Base-by-base conservation (phyloP, 495 filamentous ascomycete genomes). In the Penicillium silybi region DNA sequence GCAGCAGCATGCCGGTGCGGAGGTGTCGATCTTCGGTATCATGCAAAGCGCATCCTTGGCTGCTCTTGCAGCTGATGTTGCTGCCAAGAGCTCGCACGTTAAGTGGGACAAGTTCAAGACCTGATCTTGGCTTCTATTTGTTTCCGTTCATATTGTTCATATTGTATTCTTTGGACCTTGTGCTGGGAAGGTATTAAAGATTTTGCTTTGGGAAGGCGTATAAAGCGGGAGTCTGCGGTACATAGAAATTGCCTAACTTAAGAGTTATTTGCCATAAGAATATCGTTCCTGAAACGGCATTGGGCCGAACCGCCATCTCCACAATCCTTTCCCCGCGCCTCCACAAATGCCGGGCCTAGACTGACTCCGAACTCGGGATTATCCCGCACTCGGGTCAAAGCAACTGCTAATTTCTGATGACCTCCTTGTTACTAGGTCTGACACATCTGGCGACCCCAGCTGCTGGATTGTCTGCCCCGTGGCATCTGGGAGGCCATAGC, bases 21-120 rank as follows among this genome's bases (percentile, higher is more conserved):
- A 75, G 16, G 38, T 73, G 39, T 71, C 68, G 2, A 70, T 75
- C 41, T 75, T 76, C 40, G 63, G 68, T 16, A 72, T 76, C 37
- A 58, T 78, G 61, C 68, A 74, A 44, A 69, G 61, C 43, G 3
- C 54, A 1, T 69, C 64, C 7, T 22, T 76, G 29, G 41, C 38
- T 2, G 61, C 52, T 40, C 52, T 75, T 6, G 56, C 58, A 10
- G 23, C 35, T 20, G 23, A 46, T 35, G 50, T 53, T 16, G 50
- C n/a, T 39, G 32, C 16, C 8, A 48, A 38, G 34, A 37, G 34
- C 25, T 26, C 25, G 25, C 25, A 26, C 7, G 25, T 26, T 7
- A 26, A 26, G 25, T 26, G 25, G 25, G 25, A 26, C 25, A 26
- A 26, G 25, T 26, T 26, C 25, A 26, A 26, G 25, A 7, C 25